Evolutionary conservation across 2,329 filamentous ascomycete species (phyloP).

Genomic region (Calonectria naviculata): DNA sequence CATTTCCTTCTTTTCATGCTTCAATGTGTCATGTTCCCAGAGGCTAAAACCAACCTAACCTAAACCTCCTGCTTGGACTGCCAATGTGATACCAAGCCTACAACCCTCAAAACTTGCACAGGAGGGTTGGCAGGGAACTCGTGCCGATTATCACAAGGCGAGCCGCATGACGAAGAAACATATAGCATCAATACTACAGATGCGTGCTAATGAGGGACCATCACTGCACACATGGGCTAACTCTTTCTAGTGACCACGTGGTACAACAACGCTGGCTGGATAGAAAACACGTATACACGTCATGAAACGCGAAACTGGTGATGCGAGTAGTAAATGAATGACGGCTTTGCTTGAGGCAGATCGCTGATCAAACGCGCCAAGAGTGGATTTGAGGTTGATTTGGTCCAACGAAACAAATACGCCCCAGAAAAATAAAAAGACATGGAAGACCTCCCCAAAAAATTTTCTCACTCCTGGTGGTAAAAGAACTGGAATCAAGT

Average conservation of each 20-base stretch:
- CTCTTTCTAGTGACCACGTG: slow-evolving; percentile 31
- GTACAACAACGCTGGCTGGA: slow-evolving; percentile 12
- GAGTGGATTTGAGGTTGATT: background rate
- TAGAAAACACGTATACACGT: slow-evolving; percentile 29
- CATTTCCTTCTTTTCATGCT: background rate
- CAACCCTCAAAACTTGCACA: background rate
- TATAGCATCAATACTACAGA: background rate
- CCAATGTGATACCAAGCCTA: background rate
- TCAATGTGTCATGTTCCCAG: background rate
- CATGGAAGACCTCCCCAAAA: too few species aligned
- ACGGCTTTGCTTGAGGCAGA: slow-evolving; percentile 32
- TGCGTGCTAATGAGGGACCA: background rate
- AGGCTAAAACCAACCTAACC: background rate
- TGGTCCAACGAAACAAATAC: background rate
- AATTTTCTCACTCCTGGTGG: background rate
- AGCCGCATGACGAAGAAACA: slow-evolving; percentile 4
- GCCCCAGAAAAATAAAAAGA: background rate
- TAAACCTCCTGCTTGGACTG: background rate
- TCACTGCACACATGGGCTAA: background rate
- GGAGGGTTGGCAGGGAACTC: background rate
- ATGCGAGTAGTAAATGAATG: slow-evolving; percentile 19
- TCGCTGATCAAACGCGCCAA: slow-evolving; percentile 28
- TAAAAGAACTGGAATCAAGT: background rate
- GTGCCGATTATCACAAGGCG: background rate
- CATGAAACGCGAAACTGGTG: slow-evolving; percentile 30